Evolutionary conservation across 257 asterid genomes (phyloP), one percentile per base, ranked within the genome.

Genomic region (Penstemon newberryi): DNA sequence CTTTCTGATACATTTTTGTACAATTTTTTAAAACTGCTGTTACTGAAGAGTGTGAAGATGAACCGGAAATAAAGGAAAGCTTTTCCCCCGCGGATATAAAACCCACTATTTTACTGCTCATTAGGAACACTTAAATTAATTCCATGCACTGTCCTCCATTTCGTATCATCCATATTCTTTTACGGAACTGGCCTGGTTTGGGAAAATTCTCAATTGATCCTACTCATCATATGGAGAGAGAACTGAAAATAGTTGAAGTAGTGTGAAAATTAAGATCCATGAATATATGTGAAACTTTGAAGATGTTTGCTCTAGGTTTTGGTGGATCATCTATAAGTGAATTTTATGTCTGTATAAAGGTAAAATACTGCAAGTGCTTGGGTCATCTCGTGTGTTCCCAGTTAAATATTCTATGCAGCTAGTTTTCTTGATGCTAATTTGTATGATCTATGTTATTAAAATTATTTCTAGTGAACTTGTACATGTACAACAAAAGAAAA

Each of bases 381-480:
- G 58, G 25, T 15, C 7, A 44, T 19, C n/a, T 53, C 40, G 25
- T 36, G 69, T 44, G 61, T 46, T 4, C 18, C 47, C 54, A 7
- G 7, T 42, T 66, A 41, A 52, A 41, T 25, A 3, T 33, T 60
- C 15, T 7, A 19, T 40, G 41, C 50, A 18, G 67, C 59, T 38
- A 49, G 39, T 8, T 42, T 52, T 40, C 41, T 13, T 56, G 44
- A 60, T 63, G 15, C 36, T 50, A 49, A 7, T 60, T 36, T 76
- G 58, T 45, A 39, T 51, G 58, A 42, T 58, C 67, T 42, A 18
- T 66, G 62, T 55, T 49, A 6, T 6, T 64, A 25, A 56, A 56
- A 52, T 36, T 56, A 9, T 58, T 47, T 46, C 52, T 40, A 0
- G 58, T 13, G 59, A 65, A 64, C 18, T 65, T 18, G 9, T 18